Evolutionary conservation across 176 grass and related monocot genomes (phyloP).

Genomic region (Phyllostachys edulis): DNA sequence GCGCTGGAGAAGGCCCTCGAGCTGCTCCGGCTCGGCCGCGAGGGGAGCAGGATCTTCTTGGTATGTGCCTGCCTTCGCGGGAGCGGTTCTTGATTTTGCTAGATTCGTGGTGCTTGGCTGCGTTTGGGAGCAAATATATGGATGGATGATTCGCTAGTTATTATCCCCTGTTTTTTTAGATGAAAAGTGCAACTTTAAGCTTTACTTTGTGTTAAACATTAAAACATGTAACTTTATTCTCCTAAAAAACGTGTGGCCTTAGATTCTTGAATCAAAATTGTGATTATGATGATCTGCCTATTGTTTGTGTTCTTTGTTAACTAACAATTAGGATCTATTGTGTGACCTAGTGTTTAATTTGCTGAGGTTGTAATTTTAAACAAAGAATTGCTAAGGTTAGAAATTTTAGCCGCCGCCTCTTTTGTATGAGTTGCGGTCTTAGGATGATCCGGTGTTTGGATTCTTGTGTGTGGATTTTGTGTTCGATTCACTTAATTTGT

Average conservation of each 20-base stretch:
- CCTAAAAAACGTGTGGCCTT: background rate
- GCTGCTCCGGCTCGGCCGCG: conserved; percentile 56
- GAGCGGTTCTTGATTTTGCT: background rate
- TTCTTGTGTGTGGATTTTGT: background rate
- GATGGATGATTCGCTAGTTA: background rate
- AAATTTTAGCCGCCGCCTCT: background rate
- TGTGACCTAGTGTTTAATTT: background rate
- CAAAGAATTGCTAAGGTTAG: background rate
- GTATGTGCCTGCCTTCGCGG: conserved; percentile 25
- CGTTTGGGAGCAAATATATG: background rate
- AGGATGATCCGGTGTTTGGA: background rate
- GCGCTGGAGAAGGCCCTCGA: conserved; percentile 54
- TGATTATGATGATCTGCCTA: conserved; percentile 2
- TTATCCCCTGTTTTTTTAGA: background rate
- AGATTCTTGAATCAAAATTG: background rate
- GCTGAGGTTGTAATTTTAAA: background rate
- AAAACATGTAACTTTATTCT: background rate
- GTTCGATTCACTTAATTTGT: background rate
- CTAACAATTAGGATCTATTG: background rate
- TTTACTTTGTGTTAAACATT: background rate
- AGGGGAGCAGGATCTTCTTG: conserved; percentile 82
- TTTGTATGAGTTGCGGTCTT: background rate
- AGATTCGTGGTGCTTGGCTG: background rate
- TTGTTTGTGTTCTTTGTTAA: background rate
- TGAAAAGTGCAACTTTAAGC: background rate